Base-by-base conservation (phyloP, 441 rosid species). In the Capsella rubella region DNA sequence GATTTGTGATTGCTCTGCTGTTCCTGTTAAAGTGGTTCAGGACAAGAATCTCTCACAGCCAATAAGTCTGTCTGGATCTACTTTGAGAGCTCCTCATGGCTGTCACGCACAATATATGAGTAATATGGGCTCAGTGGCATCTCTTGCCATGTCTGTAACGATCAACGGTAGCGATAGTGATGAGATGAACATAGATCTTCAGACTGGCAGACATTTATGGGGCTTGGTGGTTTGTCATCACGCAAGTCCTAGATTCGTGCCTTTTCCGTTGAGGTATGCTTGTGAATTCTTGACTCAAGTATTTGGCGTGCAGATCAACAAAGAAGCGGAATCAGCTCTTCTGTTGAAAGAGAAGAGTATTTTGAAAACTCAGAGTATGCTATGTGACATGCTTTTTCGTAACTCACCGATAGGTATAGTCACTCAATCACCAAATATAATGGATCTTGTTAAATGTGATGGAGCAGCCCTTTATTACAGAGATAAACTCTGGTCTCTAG, bases 191-290 rank as follows among this genome's bases (percentile, higher is more conserved):
- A 75, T 72, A 40, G 82, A 81, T 71, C 82, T 76, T 45, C 85
- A 75, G 74, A 84, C 81, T 32, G 84, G 81, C 29, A 87, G 82
- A 75, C 88, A 82, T 40, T 73, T 89, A 72, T 90, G 95, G 93
- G 98, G 96, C 59, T 82, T 92, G 76, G 96, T 92, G 71, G 97
- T 92, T 77, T 92, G 97, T 85, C 97, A 92, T 80, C 94, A 90
- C 79, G 82, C 86, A 6, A 82, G 81, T 79, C 87, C 95, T 25
- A 84, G 93, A 67, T 85, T 86, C 76, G 88, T 92, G 59, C 85
- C 96, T 8, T 92, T 92, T 77, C 96, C 95, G 4, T 78, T 92
- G 71, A 80, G 97, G 64, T 92, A 89, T 64, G 96, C 97, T 10
- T 92, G 97, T 66, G 97, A 92, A 46, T 89, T 92, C 76, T 79